Evolutionary conservation across 2,329 filamentous ascomycete species (phyloP).

Genomic region (Calonectria henricotiae): DNA sequence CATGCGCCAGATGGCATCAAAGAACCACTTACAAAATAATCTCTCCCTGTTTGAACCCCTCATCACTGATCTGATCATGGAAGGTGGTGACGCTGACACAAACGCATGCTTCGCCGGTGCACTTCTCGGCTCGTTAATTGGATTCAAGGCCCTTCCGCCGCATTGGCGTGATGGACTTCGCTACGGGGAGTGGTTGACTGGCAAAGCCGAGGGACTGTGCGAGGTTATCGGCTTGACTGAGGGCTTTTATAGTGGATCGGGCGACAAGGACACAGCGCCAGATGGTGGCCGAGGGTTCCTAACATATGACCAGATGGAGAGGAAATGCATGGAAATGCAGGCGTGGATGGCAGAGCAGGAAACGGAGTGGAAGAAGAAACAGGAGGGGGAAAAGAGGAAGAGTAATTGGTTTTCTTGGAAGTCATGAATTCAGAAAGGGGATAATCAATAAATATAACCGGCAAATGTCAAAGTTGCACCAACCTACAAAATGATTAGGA

Average conservation of each 20-base stretch:
- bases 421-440: constrained; percentile 3
- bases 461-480: too few relatives aligned
- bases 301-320: constrained; percentile 59
- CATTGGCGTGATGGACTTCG: constrained; percentile 67
- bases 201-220: constrained; percentile 62
- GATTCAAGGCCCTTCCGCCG: constrained; percentile 63
- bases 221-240: constrained; percentile 58
- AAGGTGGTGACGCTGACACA: constrained; percentile 70
- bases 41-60: constrained; percentile 63
- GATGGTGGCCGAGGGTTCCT: constrained; percentile 62
- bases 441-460: too few relatives aligned
- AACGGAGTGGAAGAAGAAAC: constrained; percentile 49
- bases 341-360: constrained; percentile 54
- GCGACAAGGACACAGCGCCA: constrained; percentile 60
- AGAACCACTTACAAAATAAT: constrained; percentile 42
- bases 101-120: constrained; percentile 70
- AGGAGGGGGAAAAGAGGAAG: constrained; percentile 48
- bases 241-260: constrained; percentile 55
- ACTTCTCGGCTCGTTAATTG: constrained; percentile 66
- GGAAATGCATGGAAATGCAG: constrained; percentile 56
- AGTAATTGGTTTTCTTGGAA: constrained; percentile 47
- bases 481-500: too few relatives aligned
- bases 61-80: constrained; percentile 67
- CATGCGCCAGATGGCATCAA: constrained; percentile 56
- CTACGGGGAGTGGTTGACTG: constrained; percentile 64